Base-by-base conservation (phyloP, 2,329 filamentous ascomycete genomes). In the Neonectria coccinea region DNA sequence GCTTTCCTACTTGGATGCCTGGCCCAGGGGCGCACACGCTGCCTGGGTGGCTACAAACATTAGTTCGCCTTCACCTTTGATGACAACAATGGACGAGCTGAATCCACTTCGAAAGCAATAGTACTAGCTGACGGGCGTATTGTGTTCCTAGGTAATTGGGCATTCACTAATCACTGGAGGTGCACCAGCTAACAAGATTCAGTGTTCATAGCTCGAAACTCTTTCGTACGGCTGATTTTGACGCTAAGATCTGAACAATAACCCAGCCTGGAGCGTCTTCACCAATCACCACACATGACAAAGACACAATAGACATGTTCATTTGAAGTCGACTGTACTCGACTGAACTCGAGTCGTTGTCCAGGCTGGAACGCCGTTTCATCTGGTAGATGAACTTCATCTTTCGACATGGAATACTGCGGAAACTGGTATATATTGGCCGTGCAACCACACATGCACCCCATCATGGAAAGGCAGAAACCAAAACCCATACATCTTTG, bases 1-100 rank as follows among this genome's bases (percentile, higher is more conserved):
- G 42, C 33, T 56, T 66, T 54, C 53, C 66, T 55, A 50, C 56
- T 66, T 56, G 42, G 65, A 68, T 56, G 58, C 64, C 56, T 67
- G 51, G 59, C 59, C 39, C 25, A 65, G 44, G 45, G 48, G 51
- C 39, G 44, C 55, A 44, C 58, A 59, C 42, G 56, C 54, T 56
- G 47, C 51, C 52, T 12, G 45, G 44, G 33, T 27, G 10, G 10
- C 29, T 22, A 51, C 29, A 18, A 31, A 10, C 31, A 33, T n/a
- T 31, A 27, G n/a, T n/a, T 9, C 48, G 18, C 7, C 12, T 25
- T 18, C 10, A 10, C 29, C 29, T 51, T 51, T 51, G 27, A 33
- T 33, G n/a, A 33, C 22, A 33, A 18, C 16, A n/a, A 31, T 10
- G 29, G 18, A 8, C 48, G 12, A n/a, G 18, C 27, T 33, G 18